These are phyloP conservation scores for Cordyceps pruinosa DNA, from an alignment of 2,329 filamentous ascomycete genomes.

Conservation along the genomic window DNA sequence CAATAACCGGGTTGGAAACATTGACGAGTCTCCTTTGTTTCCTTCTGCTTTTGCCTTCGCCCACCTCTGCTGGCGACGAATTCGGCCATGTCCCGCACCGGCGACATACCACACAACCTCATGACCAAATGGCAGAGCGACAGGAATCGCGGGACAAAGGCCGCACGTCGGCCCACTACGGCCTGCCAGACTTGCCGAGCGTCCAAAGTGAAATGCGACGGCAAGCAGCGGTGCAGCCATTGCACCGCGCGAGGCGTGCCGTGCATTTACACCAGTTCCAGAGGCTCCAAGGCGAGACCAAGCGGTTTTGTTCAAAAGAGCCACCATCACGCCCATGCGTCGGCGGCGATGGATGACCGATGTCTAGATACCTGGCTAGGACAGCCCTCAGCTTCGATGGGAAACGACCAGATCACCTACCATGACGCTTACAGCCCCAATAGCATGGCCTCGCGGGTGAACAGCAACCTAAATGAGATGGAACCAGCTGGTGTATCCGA, in stretches of 20 bases:
- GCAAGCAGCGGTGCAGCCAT: background rate
- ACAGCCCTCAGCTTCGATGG: background rate
- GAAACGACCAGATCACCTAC: background rate
- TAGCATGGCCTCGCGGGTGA: background rate
- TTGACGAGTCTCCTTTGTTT: background rate
- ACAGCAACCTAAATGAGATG: background rate
- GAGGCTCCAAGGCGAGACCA: background rate
- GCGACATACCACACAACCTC: background rate
- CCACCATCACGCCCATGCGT: no score
- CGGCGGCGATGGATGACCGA: background rate
- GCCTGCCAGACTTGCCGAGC: background rate
- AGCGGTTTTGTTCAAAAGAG: background rate
- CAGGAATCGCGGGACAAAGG: background rate
- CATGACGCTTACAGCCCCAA: no score
- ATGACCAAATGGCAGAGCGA: constrained; percentile 1
- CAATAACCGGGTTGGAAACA: no score
- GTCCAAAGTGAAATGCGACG: constrained; percentile 1
- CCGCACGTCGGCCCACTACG: background rate
- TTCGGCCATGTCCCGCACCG: background rate
- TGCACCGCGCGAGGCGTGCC: background rate
- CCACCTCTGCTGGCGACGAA: background rate
- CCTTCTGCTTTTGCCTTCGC: background rate
- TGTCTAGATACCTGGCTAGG: background rate
- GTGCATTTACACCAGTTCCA: background rate
- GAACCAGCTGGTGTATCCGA: background rate